These are phyloP conservation scores for Thuidium tamariscinum DNA, from an alignment of 225 moss, liverwort and hornwort species.

Conservation along the genomic window DNA sequence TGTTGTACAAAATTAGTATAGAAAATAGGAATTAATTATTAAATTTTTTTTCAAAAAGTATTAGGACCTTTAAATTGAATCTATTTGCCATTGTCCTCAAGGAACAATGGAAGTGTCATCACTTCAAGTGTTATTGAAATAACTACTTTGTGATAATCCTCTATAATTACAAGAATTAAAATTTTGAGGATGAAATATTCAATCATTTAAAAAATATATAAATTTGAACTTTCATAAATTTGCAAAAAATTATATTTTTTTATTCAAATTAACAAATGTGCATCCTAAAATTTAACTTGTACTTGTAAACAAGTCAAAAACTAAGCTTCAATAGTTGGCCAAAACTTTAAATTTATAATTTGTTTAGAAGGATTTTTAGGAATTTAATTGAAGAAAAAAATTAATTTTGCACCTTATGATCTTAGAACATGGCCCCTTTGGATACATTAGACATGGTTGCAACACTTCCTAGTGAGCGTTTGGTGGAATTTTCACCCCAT, in stretches of 20 bases:
- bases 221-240: not conserved
- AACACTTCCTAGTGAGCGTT: too few relatives aligned
- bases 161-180: not conserved
- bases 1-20: not conserved
- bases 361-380: not conserved
- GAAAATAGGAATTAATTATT: not conserved
- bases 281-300: not conserved
- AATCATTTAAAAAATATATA: not conserved
- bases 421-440: too few relatives aligned
- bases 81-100: not conserved
- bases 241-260: not conserved
- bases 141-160: not conserved
- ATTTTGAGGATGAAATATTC: rapidly evolving
- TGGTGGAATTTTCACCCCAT: too few relatives aligned
- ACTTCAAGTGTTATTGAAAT: too few relatives aligned
- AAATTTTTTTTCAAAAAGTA: too few relatives aligned
- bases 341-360: not conserved
- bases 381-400: not conserved
- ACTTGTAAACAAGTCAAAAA: not conserved
- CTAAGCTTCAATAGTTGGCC: not conserved
- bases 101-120: not conserved
- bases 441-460: too few relatives aligned
- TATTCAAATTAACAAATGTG: not conserved
- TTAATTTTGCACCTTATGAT: not conserved
- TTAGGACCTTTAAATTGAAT: not conserved